Conservation (phyloP, 176 grass and related monocot genomes). For the Metroxylon sagu region DNA sequence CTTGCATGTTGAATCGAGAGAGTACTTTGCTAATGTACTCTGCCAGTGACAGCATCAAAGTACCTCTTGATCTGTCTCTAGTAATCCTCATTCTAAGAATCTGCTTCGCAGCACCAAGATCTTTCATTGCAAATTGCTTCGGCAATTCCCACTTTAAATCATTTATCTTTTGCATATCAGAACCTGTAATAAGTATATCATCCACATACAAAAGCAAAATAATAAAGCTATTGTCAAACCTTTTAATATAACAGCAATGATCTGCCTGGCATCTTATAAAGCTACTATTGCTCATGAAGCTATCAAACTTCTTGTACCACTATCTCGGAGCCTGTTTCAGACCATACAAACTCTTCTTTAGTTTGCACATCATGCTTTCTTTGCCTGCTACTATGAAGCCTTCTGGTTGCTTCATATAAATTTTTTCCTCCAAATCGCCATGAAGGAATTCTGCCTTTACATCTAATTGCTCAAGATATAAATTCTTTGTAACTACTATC, state of each 20-base stretch:
- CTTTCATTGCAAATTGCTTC: background rate
- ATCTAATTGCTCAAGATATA: slow-evolving; percentile 6
- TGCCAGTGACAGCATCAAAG: no score
- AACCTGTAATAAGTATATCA: background rate
- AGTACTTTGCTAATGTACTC: no score
- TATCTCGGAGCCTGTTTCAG: background rate
- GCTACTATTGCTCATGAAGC: background rate
- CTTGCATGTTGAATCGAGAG: no score
- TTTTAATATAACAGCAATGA: slow-evolving; percentile 4
- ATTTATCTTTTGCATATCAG: slow-evolving; percentile 1
- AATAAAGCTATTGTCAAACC: background rate
- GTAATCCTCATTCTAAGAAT: no score
- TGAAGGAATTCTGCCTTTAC: background rate
- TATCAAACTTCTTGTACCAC: background rate
- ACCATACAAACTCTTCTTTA: slow-evolving; percentile 5
- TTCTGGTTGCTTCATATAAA: slow-evolving; percentile 5
- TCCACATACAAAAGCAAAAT: background rate
- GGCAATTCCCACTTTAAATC: background rate
- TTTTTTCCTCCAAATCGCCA: background rate
- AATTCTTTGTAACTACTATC: background rate
- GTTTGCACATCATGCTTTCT: slow-evolving; percentile 1
- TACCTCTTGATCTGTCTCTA: no score
- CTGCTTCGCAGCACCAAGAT: no score
- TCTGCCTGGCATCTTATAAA: background rate
- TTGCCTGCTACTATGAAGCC: background rate